These are phyloP conservation scores for Striga hermonthica DNA, from an alignment of 305 asterid species.

Conservation along the genomic window DNA sequence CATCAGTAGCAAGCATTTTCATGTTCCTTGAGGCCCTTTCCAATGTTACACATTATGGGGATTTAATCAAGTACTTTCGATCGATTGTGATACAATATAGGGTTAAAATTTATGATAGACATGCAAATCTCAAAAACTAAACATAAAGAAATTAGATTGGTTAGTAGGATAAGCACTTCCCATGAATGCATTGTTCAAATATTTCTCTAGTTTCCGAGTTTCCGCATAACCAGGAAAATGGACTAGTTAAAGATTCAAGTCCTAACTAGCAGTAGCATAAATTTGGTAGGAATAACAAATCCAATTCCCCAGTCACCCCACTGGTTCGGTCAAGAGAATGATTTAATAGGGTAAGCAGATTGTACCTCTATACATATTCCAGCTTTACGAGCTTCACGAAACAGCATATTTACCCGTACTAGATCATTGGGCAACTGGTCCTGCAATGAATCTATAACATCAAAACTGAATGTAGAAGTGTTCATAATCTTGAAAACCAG, in stretches of 20 bases:
- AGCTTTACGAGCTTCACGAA: slow-evolving; percentile 82
- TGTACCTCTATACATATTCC: slow-evolving; percentile 82
- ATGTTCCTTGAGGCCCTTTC: not conserved
- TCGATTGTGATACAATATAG: not conserved
- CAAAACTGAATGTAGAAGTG: slow-evolving; percentile 21
- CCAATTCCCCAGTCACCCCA: not conserved
- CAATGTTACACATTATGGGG: not conserved
- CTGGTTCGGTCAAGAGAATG: not conserved
- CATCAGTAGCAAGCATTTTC: slow-evolving; percentile 2
- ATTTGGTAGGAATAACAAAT: not conserved
- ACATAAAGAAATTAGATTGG: too few relatives aligned
- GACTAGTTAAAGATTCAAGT: not conserved
- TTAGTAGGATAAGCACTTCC: too few relatives aligned
- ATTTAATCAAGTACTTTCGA: not conserved
- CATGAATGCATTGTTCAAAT: too few relatives aligned
- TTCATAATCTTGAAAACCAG: not conserved
- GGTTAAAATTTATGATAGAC: too few relatives aligned
- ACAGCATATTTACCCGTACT: slow-evolving; percentile 73
- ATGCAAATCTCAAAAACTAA: too few relatives aligned
- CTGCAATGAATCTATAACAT: slow-evolving; percentile 44
- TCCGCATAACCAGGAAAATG: not conserved
- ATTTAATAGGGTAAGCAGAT: slow-evolving; percentile 11
- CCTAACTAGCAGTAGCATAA: not conserved
- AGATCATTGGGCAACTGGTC: slow-evolving; percentile 85
- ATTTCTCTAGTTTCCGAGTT: not conserved